phyloP scores from a whole-genome alignment of 495 filamentous ascomycete species.

The Penicillium ochrochloron region DNA sequence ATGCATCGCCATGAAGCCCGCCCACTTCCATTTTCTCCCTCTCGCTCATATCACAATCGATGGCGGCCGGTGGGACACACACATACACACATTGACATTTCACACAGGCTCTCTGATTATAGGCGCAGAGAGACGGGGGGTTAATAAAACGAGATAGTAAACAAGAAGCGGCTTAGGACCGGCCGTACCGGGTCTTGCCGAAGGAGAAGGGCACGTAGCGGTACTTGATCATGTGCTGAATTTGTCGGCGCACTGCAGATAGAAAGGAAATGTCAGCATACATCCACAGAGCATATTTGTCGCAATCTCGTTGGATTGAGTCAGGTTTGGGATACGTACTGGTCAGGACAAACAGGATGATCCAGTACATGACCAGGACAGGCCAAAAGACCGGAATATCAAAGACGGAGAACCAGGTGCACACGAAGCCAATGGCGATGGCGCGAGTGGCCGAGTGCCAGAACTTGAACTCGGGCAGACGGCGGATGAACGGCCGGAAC shows the following conservation, averaged over 20 bases:
- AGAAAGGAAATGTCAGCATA: background rate
- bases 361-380: conserved; percentile 96
- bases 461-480: conserved; percentile 99
- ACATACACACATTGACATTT: conserved; percentile 27
- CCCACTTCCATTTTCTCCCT: conserved; percentile 18
- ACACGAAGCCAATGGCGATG: conserved; percentile 79
- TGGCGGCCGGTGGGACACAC: conserved; percentile 19
- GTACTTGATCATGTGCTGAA: conserved; percentile 99
- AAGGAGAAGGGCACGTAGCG: conserved; percentile 96
- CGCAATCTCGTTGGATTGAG: background rate
- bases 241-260: conserved; percentile 88
- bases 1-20: conserved; percentile 23
- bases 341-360: conserved; percentile 91
- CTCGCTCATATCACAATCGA: conserved; percentile 25
- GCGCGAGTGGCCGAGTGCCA: conserved; percentile 95
- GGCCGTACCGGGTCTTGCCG: conserved; percentile 81
- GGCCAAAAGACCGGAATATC: conserved; percentile 99
- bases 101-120: conserved; percentile 23
- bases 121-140: conserved; percentile 18
- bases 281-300: background rate
- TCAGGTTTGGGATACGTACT: conserved; percentile 63
- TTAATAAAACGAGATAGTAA: conserved; percentile 9
- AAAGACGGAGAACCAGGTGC: conserved; percentile 91
- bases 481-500: conserved; percentile 94
- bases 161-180: conserved; percentile 35